Base-by-base conservation (phyloP, 2,329 filamentous ascomycete species). In the Ophioceras dolichostomum region DNA sequence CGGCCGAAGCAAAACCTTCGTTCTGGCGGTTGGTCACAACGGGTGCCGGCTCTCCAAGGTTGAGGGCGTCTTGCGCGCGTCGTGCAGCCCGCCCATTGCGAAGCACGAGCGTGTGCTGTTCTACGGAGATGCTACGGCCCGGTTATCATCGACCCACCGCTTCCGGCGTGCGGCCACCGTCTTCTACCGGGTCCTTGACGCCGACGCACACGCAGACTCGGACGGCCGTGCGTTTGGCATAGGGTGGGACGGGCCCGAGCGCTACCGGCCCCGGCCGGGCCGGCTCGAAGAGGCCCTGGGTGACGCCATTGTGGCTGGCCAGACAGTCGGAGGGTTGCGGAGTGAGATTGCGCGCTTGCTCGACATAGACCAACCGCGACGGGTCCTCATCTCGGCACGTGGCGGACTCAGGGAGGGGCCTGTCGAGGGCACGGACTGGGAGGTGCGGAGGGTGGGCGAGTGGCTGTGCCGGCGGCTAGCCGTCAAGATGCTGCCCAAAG, bases 391-490 rank as follows among this genome's bases (percentile, higher is more conserved):
- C 4, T 39, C 45, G 14, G 51, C 52, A 3, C 32, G 46, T 4
- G 55, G 50, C 5, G 58, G 58, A 4, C 39, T 56, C 18, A 45
- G 49, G 13, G 46, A 47, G 3, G 51, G 54, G 5, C 38, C 47
- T 0, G 26, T 60, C 4, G 47, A 54, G 22, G 58, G 58, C 10
- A 48, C 51, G 18, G 45, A 43, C 34, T 61, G 58, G 58, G 47
- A 53, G 26, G 41, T 47, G 3, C 40, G 44, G 9, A 49, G 49
- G 18, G 38, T 55, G 27, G 36, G 39, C 17, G 33, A 36, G 8
- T 59, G 56, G 57, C 45, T 57, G 13, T 59, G 53, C 34, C 50
- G 50, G 2, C 47, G 50, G 40, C 39, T 61, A n/a, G 34, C 41
- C 8, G 43, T 59, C 20, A 42, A 50, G 28, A 18, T 58, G 14